phyloP scores from a whole-genome alignment of 345 rosid species.

The Rhizophora mangle region DNA sequence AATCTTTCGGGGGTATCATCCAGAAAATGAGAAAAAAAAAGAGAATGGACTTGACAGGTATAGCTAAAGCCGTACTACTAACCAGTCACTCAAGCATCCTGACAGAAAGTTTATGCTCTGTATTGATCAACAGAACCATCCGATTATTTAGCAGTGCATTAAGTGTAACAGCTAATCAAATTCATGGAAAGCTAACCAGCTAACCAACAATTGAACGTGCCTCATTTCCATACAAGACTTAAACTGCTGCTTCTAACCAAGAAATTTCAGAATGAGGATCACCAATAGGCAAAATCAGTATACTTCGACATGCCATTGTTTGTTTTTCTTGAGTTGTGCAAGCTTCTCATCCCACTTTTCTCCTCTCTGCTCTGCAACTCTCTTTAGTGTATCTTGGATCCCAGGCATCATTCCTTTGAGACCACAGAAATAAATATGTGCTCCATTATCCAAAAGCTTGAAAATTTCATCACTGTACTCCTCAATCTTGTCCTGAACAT shows the following conservation, averaged over 20 bases:
- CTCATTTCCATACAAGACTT: neutral
- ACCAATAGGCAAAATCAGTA: constrained; percentile 38
- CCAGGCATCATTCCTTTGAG: constrained; percentile 99
- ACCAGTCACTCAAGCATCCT: neutral
- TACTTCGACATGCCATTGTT: constrained; percentile 99
- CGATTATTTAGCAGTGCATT: constrained; percentile 28
- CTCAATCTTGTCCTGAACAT: constrained; percentile 96
- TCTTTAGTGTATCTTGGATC: constrained; percentile 83
- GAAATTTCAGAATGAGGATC: neutral
- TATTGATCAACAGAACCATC: constrained; percentile 16
- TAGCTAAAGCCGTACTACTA: neutral
- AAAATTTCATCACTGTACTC: constrained; percentile 92
- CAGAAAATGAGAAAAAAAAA: too few relatives aligned
- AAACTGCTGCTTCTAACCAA: neutral
- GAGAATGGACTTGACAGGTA: neutral
- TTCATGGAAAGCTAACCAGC: constrained; percentile 4
- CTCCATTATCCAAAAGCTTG: constrained; percentile 84
- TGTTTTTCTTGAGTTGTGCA: constrained; percentile 91
- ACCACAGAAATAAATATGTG: constrained; percentile 97
- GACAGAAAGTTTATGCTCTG: constrained; percentile 4
- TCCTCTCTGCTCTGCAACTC: constrained; percentile 85
- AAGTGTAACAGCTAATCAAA: constrained; percentile 20
- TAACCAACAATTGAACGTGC: neutral
- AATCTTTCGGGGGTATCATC: too few relatives aligned
- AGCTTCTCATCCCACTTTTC: constrained; percentile 95